Base-by-base conservation (phyloP, 805 yeast species). In the Candida nanaspora region DNA sequence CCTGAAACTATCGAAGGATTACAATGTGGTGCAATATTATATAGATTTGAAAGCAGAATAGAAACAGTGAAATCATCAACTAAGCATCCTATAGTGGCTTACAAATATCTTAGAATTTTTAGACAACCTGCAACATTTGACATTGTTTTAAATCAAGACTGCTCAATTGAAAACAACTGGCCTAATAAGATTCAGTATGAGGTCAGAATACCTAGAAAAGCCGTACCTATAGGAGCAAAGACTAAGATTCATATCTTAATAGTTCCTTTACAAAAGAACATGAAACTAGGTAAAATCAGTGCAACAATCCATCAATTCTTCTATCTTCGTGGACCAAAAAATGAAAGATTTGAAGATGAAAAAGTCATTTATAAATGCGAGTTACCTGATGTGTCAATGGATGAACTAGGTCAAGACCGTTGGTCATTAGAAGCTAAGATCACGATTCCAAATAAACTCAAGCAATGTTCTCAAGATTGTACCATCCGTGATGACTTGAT, bases 1-100 rank as follows among this genome's bases (percentile, higher is more conserved):
- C 65, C 73, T 10, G 80, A 73, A 46, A 68, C 79, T 0, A 65
- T 74, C 1, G 80, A 74, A 52, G 77, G 78, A 3, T 56, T 74
- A 36, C 52, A 57, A 21, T 58, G 62, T 33, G 76, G 70, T 2
- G 60, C 63, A 7, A 46, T 74, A 20, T 52, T 68, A 26, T 74
- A 75, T 51, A 60, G 64, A 37, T 50, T 75, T 28, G 63, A 62
- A 40, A 43, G 56, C 37, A 39, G 32, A 16, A 33, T 59, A 22
- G 48, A 48, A 35, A 51, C 49, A 11, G 30, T 35, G 22, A 45
- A 42, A 29, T 20, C 35, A 4, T 31, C 37, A 26, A 63, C 53
- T 26, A 46, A 59, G 13, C 25, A 15, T 15, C 34, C 40, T 9
- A 18, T 31, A 19, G 43, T 48, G 9, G n/a, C 51, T 4, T 39